Base-by-base conservation (phyloP, 768 basidiomycete genomes). In the Cyathus striatus region DNA sequence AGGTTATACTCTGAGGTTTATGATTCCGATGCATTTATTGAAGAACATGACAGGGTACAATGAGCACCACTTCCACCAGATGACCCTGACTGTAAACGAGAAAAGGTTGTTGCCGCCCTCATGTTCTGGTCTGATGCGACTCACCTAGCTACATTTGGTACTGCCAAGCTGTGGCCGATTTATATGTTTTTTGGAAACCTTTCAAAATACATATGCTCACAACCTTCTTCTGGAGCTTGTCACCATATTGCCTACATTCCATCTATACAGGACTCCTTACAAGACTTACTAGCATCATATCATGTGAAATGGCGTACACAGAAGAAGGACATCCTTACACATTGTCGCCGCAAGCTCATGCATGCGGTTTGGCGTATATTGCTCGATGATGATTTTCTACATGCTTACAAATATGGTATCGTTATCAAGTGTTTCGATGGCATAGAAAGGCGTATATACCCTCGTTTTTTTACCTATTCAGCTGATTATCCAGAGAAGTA, bases 161-260 rank as follows among this genome's bases (percentile, higher is more conserved):
- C 27, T 35, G 49, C 57, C 3, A 36, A 49, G 16, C 41, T 58
- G 9, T 58, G 57, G 56, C 57, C 57, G 12, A 30, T 57, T 7
- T 68, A 66, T 37, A 23, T 59, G 5, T 58, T 40, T 6, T 10
- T 65, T 36, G 67, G 63, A 2, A 62, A 61, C 40, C 48, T 53
- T 13, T 65, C 67, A 1, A 72, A 72, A 45, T 70, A 68, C 40
- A 46, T 45, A 0, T 49, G 58, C 3, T 43, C 37, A 3, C 48
- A 50, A 14, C 62, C 62, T 1, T 40, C 27, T 4, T 43, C 50
- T 1, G 43, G 48, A 12, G 49, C 62, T 2, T 54, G 51, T 13
- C 64, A 70, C 39, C 65, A 65, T 37, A 5, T 67, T 3, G 65
- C 60, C 4, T 69, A 68, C 47, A 56, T 72, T 27, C 64, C 63